Evolutionary conservation across 2,329 filamentous ascomycete species (phyloP), one percentile per base, ranked within the genome.

Genomic region (Lomentospora prolificans): DNA sequence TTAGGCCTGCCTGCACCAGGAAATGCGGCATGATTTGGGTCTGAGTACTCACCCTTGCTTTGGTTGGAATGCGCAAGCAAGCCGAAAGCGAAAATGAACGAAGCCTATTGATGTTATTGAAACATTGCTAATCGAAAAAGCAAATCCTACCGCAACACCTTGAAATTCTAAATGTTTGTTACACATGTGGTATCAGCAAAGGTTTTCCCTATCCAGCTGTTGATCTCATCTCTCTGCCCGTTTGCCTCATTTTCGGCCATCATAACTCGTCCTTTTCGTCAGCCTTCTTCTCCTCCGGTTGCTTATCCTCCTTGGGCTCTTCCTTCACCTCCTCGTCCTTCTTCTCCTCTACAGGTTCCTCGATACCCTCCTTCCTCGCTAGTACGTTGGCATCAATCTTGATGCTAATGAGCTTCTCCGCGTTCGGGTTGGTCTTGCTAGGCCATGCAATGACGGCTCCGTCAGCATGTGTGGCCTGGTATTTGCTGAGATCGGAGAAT

Each of bases 361-460:
- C 30, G 5, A 33, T 50, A 12, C 51, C 27, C 36, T 53, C 46
- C 58, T 67, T 69, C 2, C 59, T 55, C 60, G 65, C 64, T 10
- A 74, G 58, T 3, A 66, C 64, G 57, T 69, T 63, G 6, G 66
- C 69, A 61, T 64, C 67, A 55, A 74, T 63, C 5, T 65, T 64
- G 50, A 74, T 67, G 58, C 67, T 62, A 17, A 69, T 69, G 8
- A 66, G 62, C 31, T 67, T 64, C 51, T 63, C 53, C 22, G 66
- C 52, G 12, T 62, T 56, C 2, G 69, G 66, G 31, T 56, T 58
- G 14, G 66, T 66, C 59, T 71, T 65, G 19, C 61, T 54, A 1
- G 62, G 50, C 68, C 68, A 70, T 10, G 60, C 64, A 22, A 67
- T 57, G 7, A 70, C 63, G 3, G 61, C 59, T 17, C 62, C 66